Percentiles rank a stretch among this genome's conserved stretches.
Conservation (phyloP, 2,329 filamentous ascomycete genomes). For the Apiospora aurea region DNA sequence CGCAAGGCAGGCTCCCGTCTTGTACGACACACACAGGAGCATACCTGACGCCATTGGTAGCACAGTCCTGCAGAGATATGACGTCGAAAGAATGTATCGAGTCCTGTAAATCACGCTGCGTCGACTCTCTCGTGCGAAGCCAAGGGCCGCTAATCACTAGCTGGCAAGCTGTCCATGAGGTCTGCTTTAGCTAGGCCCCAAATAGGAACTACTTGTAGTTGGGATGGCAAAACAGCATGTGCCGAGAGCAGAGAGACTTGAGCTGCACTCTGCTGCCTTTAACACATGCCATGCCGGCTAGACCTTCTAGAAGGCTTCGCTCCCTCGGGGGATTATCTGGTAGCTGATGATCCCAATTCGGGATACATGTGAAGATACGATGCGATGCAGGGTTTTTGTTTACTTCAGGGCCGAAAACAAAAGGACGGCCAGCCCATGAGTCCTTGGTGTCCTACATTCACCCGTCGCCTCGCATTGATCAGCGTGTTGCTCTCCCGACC, state of each 20-base stretch:
- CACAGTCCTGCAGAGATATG: not conserved
- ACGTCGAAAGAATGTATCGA: not conserved
- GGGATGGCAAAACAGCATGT: not conserved
- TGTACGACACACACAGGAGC: not conserved
- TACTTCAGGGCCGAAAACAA: not conserved
- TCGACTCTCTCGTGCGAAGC: not conserved
- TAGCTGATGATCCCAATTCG: slow-evolving; percentile 20
- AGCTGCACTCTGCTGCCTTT: not conserved
- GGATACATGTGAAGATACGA: not conserved
- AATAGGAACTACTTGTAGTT: not conserved
- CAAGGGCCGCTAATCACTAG: not conserved
- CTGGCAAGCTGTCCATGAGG: not conserved
- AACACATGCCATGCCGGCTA: not conserved
- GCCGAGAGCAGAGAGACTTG: not conserved
- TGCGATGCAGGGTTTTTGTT: slow-evolving; percentile 3
- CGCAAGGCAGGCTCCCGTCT: slow-evolving; percentile 2
- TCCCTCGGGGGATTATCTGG: not conserved
- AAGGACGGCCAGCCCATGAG: not conserved
- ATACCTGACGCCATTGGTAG: not conserved
- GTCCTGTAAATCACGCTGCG: not conserved
- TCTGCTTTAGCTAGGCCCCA: not conserved
- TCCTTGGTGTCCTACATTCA: not conserved
- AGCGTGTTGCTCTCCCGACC: slow-evolving; percentile 14
- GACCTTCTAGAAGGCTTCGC: slow-evolving; percentile 22
- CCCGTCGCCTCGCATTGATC: slow-evolving; percentile 18